Percentiles rank a stretch among this genome's conserved stretches.
These are phyloP conservation scores for Penicillium chermesinum DNA, from an alignment of 495 filamentous ascomycete genomes.

Conservation along the genomic window DNA sequence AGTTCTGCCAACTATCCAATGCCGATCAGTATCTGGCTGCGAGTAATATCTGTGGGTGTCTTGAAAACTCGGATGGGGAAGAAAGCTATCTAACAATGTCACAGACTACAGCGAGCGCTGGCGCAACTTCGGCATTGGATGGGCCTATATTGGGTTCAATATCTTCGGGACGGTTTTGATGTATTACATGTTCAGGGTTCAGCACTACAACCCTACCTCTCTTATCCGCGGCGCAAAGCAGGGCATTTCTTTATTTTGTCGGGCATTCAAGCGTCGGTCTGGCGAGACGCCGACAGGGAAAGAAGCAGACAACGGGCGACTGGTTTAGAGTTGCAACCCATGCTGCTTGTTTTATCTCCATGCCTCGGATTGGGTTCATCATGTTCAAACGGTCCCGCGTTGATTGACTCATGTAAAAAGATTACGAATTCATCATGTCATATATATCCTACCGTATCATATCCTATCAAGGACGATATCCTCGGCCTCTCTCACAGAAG, in stretches of 20 bases:
- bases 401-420: neutral
- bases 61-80: too few species aligned
- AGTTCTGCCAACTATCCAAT: conserved; percentile 53
- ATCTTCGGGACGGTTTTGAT: conserved; percentile 62
- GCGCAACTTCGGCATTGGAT: conserved; percentile 70
- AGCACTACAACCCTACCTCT: conserved; percentile 38
- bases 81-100: conserved; percentile 9
- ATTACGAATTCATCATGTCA: neutral
- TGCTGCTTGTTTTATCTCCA: too few species aligned
- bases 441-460: neutral
- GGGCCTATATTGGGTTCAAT: conserved; percentile 74
- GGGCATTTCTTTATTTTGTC: conserved; percentile 29
- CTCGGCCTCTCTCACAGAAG: conserved; percentile 18
- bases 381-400: neutral
- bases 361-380: too few species aligned
- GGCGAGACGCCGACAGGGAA: conserved; percentile 54
- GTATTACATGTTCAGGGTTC: conserved; percentile 60
- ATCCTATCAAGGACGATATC: neutral
- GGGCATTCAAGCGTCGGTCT: conserved; percentile 42
- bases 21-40: conserved; percentile 59
- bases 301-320: conserved; percentile 46
- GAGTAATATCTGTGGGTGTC: conserved; percentile 43
- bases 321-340: too few species aligned
- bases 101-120: conserved; percentile 55
- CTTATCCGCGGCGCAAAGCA: conserved; percentile 27